Percentiles rank a stretch among this genome's conserved stretches.
These are phyloP conservation scores for Komagataella pastoris DNA, from an alignment of 805 yeast genomes.

Conservation along the genomic window DNA sequence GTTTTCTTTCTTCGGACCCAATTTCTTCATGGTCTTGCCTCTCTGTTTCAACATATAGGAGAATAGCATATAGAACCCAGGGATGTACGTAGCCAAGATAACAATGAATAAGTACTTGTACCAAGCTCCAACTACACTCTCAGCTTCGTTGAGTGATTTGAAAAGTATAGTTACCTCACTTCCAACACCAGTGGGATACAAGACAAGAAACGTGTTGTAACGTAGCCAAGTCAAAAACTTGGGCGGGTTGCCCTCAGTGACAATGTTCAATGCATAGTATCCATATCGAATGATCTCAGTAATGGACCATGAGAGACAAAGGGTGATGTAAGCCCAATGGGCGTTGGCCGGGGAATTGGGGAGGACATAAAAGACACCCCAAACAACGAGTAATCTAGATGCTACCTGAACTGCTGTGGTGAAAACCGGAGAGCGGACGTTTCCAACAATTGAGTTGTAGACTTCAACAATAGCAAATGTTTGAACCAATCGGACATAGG, in stretches of 20 bases:
- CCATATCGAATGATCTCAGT: slow-evolving; percentile 89
- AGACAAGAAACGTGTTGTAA: slow-evolving; percentile 67
- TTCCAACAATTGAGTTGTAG: slow-evolving; percentile 62
- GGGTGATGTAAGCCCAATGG: slow-evolving; percentile 49
- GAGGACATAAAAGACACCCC: slow-evolving; percentile 67
- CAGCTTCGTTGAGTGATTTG: slow-evolving; percentile 63
- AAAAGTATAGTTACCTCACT: slow-evolving; percentile 65
- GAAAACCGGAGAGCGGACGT: slow-evolving; percentile 72
- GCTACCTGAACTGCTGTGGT: slow-evolving; percentile 84
- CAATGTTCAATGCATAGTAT: slow-evolving; percentile 64
- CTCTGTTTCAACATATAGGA: slow-evolving; percentile 86
- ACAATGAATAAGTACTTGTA: slow-evolving; percentile 43
- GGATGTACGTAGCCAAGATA: slow-evolving; percentile 57
- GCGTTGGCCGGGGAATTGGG: slow-evolving; percentile 58
- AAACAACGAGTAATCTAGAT: slow-evolving; percentile 69
- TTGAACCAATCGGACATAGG: slow-evolving; percentile 55
- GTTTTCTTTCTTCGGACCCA: slow-evolving; percentile 8
- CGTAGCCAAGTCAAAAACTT: slow-evolving; percentile 52
- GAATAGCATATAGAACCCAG: slow-evolving; percentile 78
- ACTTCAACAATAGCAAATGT: slow-evolving; percentile 72
- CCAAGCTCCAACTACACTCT: slow-evolving; percentile 28
- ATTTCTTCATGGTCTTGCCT: slow-evolving; percentile 49
- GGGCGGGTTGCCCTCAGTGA: slow-evolving; percentile 39
- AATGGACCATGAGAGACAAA: slow-evolving; percentile 79
- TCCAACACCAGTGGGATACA: slow-evolving; percentile 89